A percentile compares a stretch with the other conserved stretches of the same genome.
Evolutionary conservation across 2,329 filamentous ascomycete genomes (phyloP).

Genomic region (Chrysoporthe deuterocubensis): DNA sequence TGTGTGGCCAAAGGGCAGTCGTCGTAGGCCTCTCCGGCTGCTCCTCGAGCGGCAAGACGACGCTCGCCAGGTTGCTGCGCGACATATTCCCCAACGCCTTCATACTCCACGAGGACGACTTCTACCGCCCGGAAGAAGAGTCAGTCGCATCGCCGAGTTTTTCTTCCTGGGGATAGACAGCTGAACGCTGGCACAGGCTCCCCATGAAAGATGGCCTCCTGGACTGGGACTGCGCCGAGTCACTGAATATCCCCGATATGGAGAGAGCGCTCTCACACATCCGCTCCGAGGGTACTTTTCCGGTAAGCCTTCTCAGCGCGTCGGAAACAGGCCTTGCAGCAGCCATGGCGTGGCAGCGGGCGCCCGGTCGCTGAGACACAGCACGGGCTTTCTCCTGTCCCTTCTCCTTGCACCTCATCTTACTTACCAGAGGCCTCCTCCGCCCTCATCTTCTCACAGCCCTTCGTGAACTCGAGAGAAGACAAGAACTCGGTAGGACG

Average conservation of each 20-base stretch:
- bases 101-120: slow-evolving; percentile 95
- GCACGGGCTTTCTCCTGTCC: background rate
- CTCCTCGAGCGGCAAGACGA: slow-evolving; percentile 94
- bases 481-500: slow-evolving; percentile 65
- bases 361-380: background rate
- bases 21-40: slow-evolving; percentile 85
- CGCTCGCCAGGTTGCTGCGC: slow-evolving; percentile 81
- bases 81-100: slow-evolving; percentile 79
- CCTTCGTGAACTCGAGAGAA: slow-evolving; percentile 59
- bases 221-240: slow-evolving; percentile 90
- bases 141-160: slow-evolving; percentile 42
- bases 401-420: slow-evolving; percentile 37
- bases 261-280: slow-evolving; percentile 71
- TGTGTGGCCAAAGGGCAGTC: slow-evolving; percentile 53
- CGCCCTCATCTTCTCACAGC: slow-evolving; percentile 40
- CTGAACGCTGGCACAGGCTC: slow-evolving; percentile 45
- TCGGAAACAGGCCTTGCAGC: slow-evolving; percentile 33
- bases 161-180: background rate
- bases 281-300: slow-evolving; percentile 66
- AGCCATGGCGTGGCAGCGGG: slow-evolving; percentile 34
- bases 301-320: slow-evolving; percentile 52
- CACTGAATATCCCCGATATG: slow-evolving; percentile 74
- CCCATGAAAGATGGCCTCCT: slow-evolving; percentile 64
- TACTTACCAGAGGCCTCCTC: slow-evolving; percentile 21
- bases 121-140: slow-evolving; percentile 81